These are phyloP conservation scores for Teratosphaeria epicoccoides DNA, from an alignment of 2,329 filamentous ascomycete species.

Conservation along the genomic window DNA sequence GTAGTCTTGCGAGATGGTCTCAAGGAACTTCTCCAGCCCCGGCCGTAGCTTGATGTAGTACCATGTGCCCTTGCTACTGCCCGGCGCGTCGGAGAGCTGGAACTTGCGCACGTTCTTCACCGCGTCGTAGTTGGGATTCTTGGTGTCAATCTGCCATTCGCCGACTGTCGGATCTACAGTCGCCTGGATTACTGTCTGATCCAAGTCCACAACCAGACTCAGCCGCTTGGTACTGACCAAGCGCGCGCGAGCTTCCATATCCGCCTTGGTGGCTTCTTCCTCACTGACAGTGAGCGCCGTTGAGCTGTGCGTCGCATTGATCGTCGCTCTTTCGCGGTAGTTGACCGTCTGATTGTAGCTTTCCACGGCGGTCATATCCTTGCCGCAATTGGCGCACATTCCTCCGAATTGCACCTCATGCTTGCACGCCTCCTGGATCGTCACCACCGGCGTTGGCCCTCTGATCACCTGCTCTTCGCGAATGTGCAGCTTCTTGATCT, in stretches of 20 bases:
- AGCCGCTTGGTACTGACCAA: slow-evolving; percentile 73
- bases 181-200: slow-evolving; percentile 97
- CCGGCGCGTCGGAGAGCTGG: slow-evolving; percentile 77
- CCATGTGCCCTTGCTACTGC: slow-evolving; percentile 66
- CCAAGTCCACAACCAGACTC: slow-evolving; percentile 88
- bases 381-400: slow-evolving; percentile 83
- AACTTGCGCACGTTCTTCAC: slow-evolving; percentile 83
- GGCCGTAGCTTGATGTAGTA: slow-evolving; percentile 98
- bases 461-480: slow-evolving; percentile 52
- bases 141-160: slow-evolving; percentile 83
- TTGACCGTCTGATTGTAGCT: slow-evolving; percentile 65
- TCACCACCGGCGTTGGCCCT: slow-evolving; percentile 47
- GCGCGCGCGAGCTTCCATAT: slow-evolving; percentile 76
- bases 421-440: slow-evolving; percentile 81
- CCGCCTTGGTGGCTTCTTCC: slow-evolving; percentile 66
- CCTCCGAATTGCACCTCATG: slow-evolving; percentile 88
- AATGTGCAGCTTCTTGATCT: slow-evolving; percentile 66
- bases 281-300: slow-evolving; percentile 75
- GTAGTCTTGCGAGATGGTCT: slow-evolving; percentile 67
- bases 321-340: slow-evolving; percentile 76
- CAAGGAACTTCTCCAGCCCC: slow-evolving; percentile 69
- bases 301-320: slow-evolving; percentile 92
- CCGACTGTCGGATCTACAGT: slow-evolving; percentile 93
- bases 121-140: slow-evolving; percentile 82
- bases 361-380: slow-evolving; percentile 77